Conservation (phyloP, 805 yeast species). For the Suhomyces sp. region DNA sequence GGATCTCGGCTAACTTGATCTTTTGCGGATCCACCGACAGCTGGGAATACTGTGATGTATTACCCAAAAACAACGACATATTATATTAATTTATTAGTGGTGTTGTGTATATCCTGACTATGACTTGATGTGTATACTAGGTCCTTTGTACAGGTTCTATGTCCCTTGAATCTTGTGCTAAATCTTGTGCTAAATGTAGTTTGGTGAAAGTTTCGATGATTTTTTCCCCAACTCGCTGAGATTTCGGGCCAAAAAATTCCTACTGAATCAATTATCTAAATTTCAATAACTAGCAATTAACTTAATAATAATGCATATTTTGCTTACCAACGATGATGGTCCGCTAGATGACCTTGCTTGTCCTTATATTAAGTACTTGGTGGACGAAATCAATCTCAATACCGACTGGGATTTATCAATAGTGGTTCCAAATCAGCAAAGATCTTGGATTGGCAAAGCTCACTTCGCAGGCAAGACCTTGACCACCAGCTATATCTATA, state of each 20-base stretch:
- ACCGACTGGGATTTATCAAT: conserved; percentile 87
- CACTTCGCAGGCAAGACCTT: conserved; percentile 79
- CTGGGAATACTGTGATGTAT: conserved; percentile 36
- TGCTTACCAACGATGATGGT: conserved; percentile 92
- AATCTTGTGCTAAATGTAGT: background rate
- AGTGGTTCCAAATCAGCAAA: conserved; percentile 78
- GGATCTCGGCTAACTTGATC: conserved; percentile 62
- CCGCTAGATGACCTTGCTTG: conserved; percentile 78
- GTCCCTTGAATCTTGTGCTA: background rate
- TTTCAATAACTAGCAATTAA: background rate
- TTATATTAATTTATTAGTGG: background rate
- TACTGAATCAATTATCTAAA: background rate
- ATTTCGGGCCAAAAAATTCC: background rate
- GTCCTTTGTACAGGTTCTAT: background rate
- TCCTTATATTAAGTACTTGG: conserved; percentile 81
- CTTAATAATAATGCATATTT: conserved; percentile 41
- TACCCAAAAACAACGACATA: conserved; percentile 66
- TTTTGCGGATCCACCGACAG: conserved; percentile 59
- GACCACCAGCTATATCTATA: conserved; percentile 61
- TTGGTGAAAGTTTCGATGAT: background rate
- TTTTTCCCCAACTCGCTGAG: background rate
- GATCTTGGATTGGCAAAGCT: conserved; percentile 98
- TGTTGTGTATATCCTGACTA: background rate
- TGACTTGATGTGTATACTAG: background rate
- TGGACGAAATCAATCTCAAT: conserved; percentile 56